Percentiles rank a stretch among this genome's conserved stretches.
Conservation (phyloP, 768 basidiomycete species). For the Trametes meyenii region DNA sequence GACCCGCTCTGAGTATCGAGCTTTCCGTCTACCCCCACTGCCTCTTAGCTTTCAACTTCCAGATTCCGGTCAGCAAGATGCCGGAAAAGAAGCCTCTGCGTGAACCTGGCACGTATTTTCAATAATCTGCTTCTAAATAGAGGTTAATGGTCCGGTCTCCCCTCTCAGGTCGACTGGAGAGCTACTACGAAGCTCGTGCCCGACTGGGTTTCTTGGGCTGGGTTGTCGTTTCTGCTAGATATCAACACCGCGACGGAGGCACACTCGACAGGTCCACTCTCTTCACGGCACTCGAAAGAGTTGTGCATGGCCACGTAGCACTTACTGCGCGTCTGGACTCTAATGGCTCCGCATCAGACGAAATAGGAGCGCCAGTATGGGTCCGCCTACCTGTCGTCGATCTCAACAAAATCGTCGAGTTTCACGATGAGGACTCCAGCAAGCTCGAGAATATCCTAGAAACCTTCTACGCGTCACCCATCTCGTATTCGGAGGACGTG, state of each 20-base stretch:
- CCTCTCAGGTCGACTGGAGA: background rate
- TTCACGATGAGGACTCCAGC: slow-evolving; percentile 23
- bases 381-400: slow-evolving; percentile 35
- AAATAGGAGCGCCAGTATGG: slow-evolving; percentile 28
- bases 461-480: slow-evolving; percentile 35
- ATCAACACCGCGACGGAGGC: slow-evolving; percentile 19
- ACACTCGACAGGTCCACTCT: slow-evolving; percentile 31
- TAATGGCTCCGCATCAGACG: background rate
- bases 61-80: no score
- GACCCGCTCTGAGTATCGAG: no score
- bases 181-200: background rate
- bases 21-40: no score
- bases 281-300: slow-evolving; percentile 31
- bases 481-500: slow-evolving; percentile 20
- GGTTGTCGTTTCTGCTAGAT: slow-evolving; percentile 38
- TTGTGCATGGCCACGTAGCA: slow-evolving; percentile 36
- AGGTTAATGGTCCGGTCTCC: background rate
- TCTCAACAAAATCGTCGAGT: slow-evolving; percentile 35
- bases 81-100: no score
- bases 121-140: no score
- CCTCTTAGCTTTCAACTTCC: no score
- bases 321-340: slow-evolving; percentile 35
- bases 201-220: slow-evolving; percentile 19
- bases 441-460: slow-evolving; percentile 31
- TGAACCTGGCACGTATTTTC: no score